Evolutionary conservation across 2,329 filamentous ascomycete genomes (phyloP), one percentile per base, ranked within the genome.

Genomic region (Pyrenophora graminea): DNA sequence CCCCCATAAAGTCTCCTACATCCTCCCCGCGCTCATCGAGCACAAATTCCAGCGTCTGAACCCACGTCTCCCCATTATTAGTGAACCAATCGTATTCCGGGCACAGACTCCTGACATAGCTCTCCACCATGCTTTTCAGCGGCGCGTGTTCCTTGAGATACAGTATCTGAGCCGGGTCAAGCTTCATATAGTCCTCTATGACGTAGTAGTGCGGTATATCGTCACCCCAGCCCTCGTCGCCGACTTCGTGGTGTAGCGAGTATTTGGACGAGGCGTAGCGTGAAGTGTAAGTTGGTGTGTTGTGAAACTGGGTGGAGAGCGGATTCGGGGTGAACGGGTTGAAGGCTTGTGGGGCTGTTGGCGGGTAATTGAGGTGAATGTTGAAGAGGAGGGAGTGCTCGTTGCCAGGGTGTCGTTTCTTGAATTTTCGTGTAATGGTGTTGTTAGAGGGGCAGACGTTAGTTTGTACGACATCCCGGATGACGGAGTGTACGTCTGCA

Each of bases 121-220:
- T 67, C 63, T 85, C 80, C 4, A 86, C 83, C 64, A 84, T 79
- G 10, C 78, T 74, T 66, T 85, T 85, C 8, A 80, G 60, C 30
- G 78, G 78, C 36, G 80, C 80, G 56, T 83, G 76, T 54, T 85
- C 80, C 48, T 79, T 79, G 48, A 86, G 66, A 74, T 78, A 82
- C 55, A 86, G 61, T 7, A 86, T 74, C 66, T 86, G 82, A 33
- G 78, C 80, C 0, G 84, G 84, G 51, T 85, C 80, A 32, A 86
- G 73, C 68, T 86, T 86, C 70, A 86, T 74, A 79, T 85, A 84
- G 55, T 86, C 83, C 59, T 86, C 82, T 3, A 86, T 79, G 5
- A 86, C 75, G 58, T 86, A 86, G 65, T 86, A 86, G 55, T 86
- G 83, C 12, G 77, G 75, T 42, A 85, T 82, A 48, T 85, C 83